phyloP scores from a whole-genome alignment of 2,329 filamentous ascomycete species.

The Thelonectria blattea region DNA sequence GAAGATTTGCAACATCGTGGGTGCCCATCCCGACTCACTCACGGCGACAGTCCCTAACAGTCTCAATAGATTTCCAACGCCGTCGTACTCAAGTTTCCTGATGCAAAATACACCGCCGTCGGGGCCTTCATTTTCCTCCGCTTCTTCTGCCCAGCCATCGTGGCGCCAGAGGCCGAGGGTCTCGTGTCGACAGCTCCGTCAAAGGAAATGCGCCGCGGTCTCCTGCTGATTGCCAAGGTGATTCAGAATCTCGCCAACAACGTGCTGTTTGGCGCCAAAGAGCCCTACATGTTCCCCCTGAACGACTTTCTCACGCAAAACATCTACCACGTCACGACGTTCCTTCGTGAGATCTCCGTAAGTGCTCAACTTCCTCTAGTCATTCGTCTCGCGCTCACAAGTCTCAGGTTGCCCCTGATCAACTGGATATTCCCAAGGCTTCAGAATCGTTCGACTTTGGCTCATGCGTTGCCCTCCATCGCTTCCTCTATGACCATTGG shows the following conservation, averaged over 20 bases:
- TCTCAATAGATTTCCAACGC: slow-evolving; percentile 60
- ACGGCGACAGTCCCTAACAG: background rate
- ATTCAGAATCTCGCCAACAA: slow-evolving; percentile 76
- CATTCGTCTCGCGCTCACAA: background rate
- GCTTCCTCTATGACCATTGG: slow-evolving; percentile 75
- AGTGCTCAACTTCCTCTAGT: slow-evolving; percentile 32
- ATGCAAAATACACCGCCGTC: slow-evolving; percentile 75
- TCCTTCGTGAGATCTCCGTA: slow-evolving; percentile 71
- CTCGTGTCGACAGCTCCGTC: slow-evolving; percentile 66
- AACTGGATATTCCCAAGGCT: slow-evolving; percentile 47
- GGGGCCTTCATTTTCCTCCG: slow-evolving; percentile 74
- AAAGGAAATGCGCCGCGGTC: slow-evolving; percentile 71
- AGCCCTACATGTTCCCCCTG: slow-evolving; percentile 74
- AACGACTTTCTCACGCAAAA: slow-evolving; percentile 73
- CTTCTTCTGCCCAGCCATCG: slow-evolving; percentile 76
- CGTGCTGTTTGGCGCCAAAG: slow-evolving; percentile 73
- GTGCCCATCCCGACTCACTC: slow-evolving; percentile 33
- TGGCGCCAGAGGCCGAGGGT: slow-evolving; percentile 71
- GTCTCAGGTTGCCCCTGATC: slow-evolving; percentile 54
- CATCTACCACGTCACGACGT: slow-evolving; percentile 71
- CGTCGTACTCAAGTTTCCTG: slow-evolving; percentile 68
- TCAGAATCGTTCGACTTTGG: slow-evolving; percentile 70
- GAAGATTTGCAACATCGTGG: slow-evolving; percentile 70
- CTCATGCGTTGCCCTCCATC: slow-evolving; percentile 71
- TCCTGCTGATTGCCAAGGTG: slow-evolving; percentile 73